Evolutionary conservation across 2,329 filamentous ascomycete genomes (phyloP).

Genomic region (Aaosphaeria arxii): DNA sequence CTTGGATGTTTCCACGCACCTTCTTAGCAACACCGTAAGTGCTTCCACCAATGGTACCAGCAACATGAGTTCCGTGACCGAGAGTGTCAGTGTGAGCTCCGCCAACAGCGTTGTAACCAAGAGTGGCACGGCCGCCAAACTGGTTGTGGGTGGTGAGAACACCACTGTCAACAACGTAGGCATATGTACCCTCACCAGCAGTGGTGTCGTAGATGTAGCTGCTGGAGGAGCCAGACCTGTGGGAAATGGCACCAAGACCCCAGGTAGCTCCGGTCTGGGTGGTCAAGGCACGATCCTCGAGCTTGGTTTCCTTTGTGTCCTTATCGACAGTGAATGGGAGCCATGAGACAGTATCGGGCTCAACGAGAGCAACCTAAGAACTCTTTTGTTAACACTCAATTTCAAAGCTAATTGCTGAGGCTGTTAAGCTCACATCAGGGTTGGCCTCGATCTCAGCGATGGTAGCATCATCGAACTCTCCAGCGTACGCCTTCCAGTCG

Average conservation of each 20-base stretch:
- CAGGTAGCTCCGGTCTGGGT: constrained; percentile 16
- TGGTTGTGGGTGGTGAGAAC: constrained; percentile 50
- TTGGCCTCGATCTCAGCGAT: constrained; percentile 37
- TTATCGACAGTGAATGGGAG: neutral
- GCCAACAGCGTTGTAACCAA: constrained; percentile 12
- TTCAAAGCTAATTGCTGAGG: neutral
- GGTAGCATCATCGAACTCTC: constrained; percentile 44
- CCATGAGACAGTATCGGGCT: neutral
- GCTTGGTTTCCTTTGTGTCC: neutral
- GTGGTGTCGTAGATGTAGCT: constrained; percentile 16
- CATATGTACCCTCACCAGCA: constrained; percentile 37
- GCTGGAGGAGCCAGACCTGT: constrained; percentile 7
- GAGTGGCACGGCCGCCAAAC: constrained; percentile 19
- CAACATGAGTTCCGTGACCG: constrained; percentile 22
- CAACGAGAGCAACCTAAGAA: neutral
- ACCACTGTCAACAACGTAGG: constrained; percentile 63
- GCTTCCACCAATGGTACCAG: constrained; percentile 12
- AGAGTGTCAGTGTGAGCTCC: constrained; percentile 11
- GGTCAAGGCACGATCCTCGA: constrained; percentile 3
- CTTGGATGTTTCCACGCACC: neutral
- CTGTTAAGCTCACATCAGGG: constrained; percentile 11
- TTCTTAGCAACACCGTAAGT: constrained; percentile 19
- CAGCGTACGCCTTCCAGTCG: constrained; percentile 43
- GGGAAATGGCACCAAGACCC: constrained; percentile 20
- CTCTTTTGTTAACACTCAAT: neutral